phyloP scores from a whole-genome alignment of 2,329 filamentous ascomycete species.

The Penicillium thymicola region DNA sequence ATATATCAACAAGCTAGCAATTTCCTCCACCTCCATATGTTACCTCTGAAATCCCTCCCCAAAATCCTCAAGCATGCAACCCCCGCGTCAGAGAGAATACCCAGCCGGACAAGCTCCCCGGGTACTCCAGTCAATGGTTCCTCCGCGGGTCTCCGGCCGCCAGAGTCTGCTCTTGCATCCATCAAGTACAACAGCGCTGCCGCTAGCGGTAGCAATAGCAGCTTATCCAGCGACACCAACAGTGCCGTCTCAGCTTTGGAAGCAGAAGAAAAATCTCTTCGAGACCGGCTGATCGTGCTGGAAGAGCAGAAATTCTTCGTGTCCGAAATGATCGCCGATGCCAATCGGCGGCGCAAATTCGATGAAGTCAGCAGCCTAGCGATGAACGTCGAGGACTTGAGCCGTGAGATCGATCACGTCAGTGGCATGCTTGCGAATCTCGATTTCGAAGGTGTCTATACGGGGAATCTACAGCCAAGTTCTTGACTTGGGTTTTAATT shows the following conservation, averaged over 20 bases:
- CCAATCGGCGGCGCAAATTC: constrained; percentile 72
- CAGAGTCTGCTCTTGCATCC: constrained; percentile 51
- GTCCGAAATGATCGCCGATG: constrained; percentile 75
- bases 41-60: constrained; percentile 74
- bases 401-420: constrained; percentile 68
- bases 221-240: constrained; percentile 53
- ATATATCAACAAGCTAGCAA: constrained; percentile 77
- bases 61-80: constrained; percentile 63
- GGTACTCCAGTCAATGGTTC: constrained; percentile 23
- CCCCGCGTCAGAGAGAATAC: constrained; percentile 44
- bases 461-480: constrained; percentile 19
- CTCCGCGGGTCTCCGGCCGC: constrained; percentile 26
- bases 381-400: constrained; percentile 77
- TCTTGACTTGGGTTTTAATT: constrained; percentile 5
- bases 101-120: constrained; percentile 20
- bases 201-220: constrained; percentile 49
- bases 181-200: constrained; percentile 57
- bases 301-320: constrained; percentile 93
- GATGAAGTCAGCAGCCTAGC: constrained; percentile 81
- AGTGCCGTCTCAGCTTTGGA: constrained; percentile 66
- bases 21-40: constrained; percentile 87
- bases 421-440: constrained; percentile 64
- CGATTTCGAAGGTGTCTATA: constrained; percentile 58
- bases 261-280: constrained; percentile 75
- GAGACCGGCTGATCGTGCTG: constrained; percentile 75